These are phyloP conservation scores for Cyphellophora europaea DNA, from an alignment of 2,329 filamentous ascomycete species.

Conservation along the genomic window DNA sequence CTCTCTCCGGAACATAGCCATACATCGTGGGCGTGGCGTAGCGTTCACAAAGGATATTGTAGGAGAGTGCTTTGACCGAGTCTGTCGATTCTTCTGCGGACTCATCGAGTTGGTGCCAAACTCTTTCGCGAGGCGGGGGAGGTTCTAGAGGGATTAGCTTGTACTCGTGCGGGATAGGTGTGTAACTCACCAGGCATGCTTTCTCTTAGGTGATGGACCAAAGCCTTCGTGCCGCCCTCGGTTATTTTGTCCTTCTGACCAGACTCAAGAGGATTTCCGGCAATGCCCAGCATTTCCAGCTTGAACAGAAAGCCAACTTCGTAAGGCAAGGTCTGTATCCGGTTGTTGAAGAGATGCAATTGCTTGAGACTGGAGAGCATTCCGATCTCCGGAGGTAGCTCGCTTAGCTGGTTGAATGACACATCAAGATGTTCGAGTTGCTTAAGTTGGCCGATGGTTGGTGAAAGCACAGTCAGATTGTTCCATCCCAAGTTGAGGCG, in stretches of 20 bases:
- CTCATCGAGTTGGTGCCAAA: constrained; percentile 65
- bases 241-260: constrained; percentile 72
- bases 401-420: constrained; percentile 75
- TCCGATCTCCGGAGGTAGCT: constrained; percentile 81
- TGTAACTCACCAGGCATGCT: constrained; percentile 63
- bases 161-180: neutral
- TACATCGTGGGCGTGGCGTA: constrained; percentile 79
- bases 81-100: constrained; percentile 45
- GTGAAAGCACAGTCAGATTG: constrained; percentile 70
- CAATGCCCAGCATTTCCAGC: constrained; percentile 80
- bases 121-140: constrained; percentile 64
- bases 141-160: constrained; percentile 48
- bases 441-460: constrained; percentile 71
- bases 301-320: constrained; percentile 85
- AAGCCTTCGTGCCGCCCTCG: constrained; percentile 74
- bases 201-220: constrained; percentile 77
- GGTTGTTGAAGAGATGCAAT: constrained; percentile 80
- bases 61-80: constrained; percentile 76
- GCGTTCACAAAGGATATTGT: constrained; percentile 93
- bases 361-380: constrained; percentile 92
- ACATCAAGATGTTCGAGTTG: constrained; percentile 76
- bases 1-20: constrained; percentile 77
- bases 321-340: constrained; percentile 65
- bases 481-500: constrained; percentile 93
- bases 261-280: constrained; percentile 77